Base-by-base conservation (phyloP, 768 basidiomycete species). In the Paxillus involutus region DNA sequence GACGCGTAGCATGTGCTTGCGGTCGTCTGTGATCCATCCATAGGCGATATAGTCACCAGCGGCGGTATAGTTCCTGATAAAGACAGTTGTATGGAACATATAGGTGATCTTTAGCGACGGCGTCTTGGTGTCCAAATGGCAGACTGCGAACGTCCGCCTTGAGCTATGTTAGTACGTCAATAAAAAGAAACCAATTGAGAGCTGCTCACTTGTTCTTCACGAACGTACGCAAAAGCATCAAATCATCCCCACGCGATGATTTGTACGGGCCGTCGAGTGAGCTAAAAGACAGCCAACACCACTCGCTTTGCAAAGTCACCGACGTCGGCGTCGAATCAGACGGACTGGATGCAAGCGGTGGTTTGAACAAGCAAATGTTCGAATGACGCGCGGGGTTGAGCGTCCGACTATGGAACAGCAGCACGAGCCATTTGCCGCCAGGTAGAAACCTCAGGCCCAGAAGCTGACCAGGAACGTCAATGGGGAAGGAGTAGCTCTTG, bases 361-460 rank as follows among this genome's bases (percentile, higher is more conserved):
- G 66, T 49, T 51, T 64, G 30, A 69, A 59, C 35, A 69, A 47
- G 37, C 67, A 71, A 10, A 69, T 49, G 12, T 71, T 69, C 2
- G 67, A 69, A 47, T 69, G 66, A 6, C 64, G 64, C 0, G 55
- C 51, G 16, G 69, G 69, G 30, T 69, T 69, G 24, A 66, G 62
- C 17, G 54, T 62, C 7, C 69, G 61, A 32, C 67, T 68, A 48
- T 68, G 67, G 41, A 70, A 68, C n/a, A 70, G 59, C 21, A 68
- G 46, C 13, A 68, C 66, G 2, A 68, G 62, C 67, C 67, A 68
- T 49, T 65, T 58, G 37, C 59, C 59, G 8, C 67, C 67, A 9
- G 67, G 62, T 41, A 66, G n/a, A 49, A 71, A 69, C 40, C 59
- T 66, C 51, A 69, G 41, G 32, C 67, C 67, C 51, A 70, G 67